Evolutionary conservation across 176 grass and related monocot species (phyloP).

Genomic region (Microstegium vimineum): DNA sequence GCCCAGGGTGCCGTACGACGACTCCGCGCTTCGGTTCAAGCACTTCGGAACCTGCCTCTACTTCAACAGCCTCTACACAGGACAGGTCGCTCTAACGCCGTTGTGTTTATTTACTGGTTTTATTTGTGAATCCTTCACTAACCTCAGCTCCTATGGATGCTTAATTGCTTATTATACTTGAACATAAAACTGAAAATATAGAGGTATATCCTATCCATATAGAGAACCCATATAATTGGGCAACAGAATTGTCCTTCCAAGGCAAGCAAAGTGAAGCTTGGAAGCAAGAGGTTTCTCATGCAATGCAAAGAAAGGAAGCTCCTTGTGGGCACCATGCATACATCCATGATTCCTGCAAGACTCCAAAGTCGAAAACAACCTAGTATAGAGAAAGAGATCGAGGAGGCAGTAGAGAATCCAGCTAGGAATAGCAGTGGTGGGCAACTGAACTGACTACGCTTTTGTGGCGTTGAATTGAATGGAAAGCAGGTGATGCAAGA

Average conservation of each 20-base stretch:
- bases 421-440: background rate
- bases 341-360: background rate
- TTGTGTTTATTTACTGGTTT: background rate
- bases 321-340: background rate
- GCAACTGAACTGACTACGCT: background rate
- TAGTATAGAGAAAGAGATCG: background rate
- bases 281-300: constrained; percentile 20
- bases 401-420: background rate
- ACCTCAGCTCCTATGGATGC: background rate
- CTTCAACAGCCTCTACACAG: constrained; percentile 72
- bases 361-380: background rate
- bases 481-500: constrained; percentile 44
- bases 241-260: background rate
- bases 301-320: background rate
- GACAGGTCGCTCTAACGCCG: constrained; percentile 35
- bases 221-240: background rate
- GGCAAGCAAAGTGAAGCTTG: constrained; percentile 33
- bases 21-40: constrained; percentile 55
- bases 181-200: background rate
- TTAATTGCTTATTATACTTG: too few relatives aligned
- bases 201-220: background rate
- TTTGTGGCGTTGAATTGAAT: background rate
- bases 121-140: background rate
- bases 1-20: constrained; percentile 69
- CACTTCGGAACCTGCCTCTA: constrained; percentile 73